Evolutionary conservation across 83 land plant genomes (phyloP).

Genomic region (Picea mariana): DNA sequence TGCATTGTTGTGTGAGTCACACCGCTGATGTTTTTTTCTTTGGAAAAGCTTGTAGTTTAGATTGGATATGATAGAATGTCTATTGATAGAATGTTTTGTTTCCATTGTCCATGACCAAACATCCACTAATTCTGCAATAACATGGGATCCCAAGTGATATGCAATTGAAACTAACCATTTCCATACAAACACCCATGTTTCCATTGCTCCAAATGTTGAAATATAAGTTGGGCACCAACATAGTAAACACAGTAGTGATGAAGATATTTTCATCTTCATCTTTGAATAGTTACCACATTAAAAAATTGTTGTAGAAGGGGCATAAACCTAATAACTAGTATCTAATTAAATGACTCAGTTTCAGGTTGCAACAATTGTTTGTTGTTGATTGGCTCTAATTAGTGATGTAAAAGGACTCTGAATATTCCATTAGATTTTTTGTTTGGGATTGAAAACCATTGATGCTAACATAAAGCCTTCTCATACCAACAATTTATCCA

Average conservation of each 20-base stretch:
- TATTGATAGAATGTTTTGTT: slow-evolving; percentile 37
- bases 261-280: slow-evolving; percentile 45
- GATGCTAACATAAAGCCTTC: no score
- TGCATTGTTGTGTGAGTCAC: no score
- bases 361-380: slow-evolving; percentile 3
- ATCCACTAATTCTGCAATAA: slow-evolving; percentile 85
- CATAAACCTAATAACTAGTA: no score
- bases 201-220: slow-evolving; percentile 78
- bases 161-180: slow-evolving; percentile 97
- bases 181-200: slow-evolving; percentile 92
- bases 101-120: slow-evolving; percentile 96
- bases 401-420: slow-evolving; percentile 31
- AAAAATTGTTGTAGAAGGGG: slow-evolving; percentile 69
- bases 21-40: no score
- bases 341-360: slow-evolving; percentile 37
- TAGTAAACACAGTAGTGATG: slow-evolving; percentile 78
- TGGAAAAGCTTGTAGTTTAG: no score
- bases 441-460: no score
- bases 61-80: no score
- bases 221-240: slow-evolving; percentile 9
- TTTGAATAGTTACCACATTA: slow-evolving; percentile 19
- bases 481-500: neutral
- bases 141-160: slow-evolving; percentile 31
- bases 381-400: no score
- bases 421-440: slow-evolving; percentile 18